Percentiles rank a stretch among this genome's conserved stretches.
phyloP scores from a whole-genome alignment of 768 basidiomycete species.

The Boletus reticulatus region DNA sequence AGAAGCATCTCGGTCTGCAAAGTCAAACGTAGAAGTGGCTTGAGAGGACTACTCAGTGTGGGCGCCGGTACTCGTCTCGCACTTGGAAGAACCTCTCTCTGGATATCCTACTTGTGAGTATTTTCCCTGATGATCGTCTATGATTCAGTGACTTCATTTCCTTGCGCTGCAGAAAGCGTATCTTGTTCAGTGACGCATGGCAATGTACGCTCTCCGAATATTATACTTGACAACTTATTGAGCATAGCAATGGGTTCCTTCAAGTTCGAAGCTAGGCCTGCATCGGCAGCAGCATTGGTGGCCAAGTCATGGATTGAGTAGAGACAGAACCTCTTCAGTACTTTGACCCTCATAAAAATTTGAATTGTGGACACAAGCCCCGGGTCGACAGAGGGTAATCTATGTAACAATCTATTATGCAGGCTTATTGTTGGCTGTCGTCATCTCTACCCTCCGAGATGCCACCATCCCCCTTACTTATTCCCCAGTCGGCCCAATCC shows the following conservation, averaged over 20 bases:
- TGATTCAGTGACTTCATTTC: background rate
- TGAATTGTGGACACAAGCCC: background rate
- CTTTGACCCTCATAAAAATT: too few relatives aligned
- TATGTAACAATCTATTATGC: background rate
- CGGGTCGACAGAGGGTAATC: background rate
- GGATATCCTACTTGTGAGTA: background rate
- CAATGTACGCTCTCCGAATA: background rate
- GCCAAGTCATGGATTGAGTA: background rate
- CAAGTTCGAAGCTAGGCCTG: too few relatives aligned
- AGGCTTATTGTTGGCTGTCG: background rate
- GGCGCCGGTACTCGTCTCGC: background rate
- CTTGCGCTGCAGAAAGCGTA: too few relatives aligned
- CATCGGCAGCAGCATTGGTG: background rate
- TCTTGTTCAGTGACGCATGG: background rate
- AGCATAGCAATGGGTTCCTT: background rate
- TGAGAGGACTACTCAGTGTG: background rate
- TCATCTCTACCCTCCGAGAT: background rate
- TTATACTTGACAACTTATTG: too few relatives aligned
- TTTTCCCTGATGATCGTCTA: background rate
- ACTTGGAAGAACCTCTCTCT: background rate
- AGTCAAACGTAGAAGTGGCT: constrained; percentile 15
- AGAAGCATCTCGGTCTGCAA: constrained; percentile 31
- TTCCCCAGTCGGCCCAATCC: constrained; percentile 65
- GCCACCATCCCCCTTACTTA: background rate
- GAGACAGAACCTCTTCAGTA: background rate